phyloP scores from a whole-genome alignment of 139 green algal genomes.

The Coelastrella sp. region DNA sequence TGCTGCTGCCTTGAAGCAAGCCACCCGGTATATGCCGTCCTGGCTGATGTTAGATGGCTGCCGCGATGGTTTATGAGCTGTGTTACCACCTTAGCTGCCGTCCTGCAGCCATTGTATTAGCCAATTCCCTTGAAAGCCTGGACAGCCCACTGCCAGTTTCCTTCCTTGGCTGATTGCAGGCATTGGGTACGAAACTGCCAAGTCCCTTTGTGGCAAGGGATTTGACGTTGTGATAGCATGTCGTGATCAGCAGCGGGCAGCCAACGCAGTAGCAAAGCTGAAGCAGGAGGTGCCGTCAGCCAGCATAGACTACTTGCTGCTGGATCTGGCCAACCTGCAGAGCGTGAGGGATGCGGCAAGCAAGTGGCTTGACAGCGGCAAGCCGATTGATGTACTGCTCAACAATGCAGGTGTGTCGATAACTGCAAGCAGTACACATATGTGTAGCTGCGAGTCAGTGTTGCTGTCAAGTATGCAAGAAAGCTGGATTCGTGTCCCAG shows the following conservation, averaged over 20 bases:
- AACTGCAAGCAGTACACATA: too few relatives aligned
- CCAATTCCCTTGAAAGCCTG: neutral
- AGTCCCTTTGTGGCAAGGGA: constrained; percentile 63
- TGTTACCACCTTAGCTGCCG: too few relatives aligned
- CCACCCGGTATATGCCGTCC: too few relatives aligned
- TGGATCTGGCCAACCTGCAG: constrained; percentile 78
- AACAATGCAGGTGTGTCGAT: constrained; percentile 92
- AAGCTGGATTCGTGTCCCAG: too few relatives aligned
- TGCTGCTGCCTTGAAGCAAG: neutral
- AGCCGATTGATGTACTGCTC: constrained; percentile 79
- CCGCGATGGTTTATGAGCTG: too few relatives aligned
- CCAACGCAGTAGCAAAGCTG: constrained; percentile 58
- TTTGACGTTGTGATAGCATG: constrained; percentile 78
- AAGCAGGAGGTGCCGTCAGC: constrained; percentile 60
- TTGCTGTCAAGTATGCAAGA: too few relatives aligned
- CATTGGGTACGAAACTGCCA: constrained; percentile 85
- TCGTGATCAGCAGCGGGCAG: constrained; percentile 65
- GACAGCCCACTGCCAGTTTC: neutral
- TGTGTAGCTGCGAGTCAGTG: too few relatives aligned
- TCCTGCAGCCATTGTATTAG: too few relatives aligned
- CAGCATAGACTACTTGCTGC: constrained; percentile 50
- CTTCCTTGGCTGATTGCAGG: constrained; percentile 42
- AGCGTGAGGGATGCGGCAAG: constrained; percentile 68
- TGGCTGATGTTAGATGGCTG: too few relatives aligned
- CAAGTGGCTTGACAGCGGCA: constrained; percentile 61